Base-by-base conservation (phyloP, 352 stramenopile species). In the Phytophthora colocasiae region DNA sequence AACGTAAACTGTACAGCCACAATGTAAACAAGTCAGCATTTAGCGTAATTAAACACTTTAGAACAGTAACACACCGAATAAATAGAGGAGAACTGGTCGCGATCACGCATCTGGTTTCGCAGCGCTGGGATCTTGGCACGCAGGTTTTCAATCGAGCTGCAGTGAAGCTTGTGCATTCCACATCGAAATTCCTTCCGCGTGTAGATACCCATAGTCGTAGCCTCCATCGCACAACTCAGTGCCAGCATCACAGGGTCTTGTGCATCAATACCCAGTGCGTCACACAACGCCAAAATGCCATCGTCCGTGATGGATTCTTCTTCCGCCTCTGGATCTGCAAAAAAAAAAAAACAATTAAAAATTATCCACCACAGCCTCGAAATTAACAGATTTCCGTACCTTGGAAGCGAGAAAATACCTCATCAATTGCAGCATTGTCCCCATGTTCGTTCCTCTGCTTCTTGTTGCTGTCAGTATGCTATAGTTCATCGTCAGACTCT, bases 231-330 rank as follows among this genome's bases (percentile, higher is more conserved):
- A 55, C 72, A 96, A 61, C 85, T 92, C 26, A 96, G 70, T 24
- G 83, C 87, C 43, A 96, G 61, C 58, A 93, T 87, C 50, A 95
- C 85, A 0, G 86, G 85, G 43, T 96, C 87, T 57, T 96, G 82
- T 2, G 89, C 36, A 44, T 94, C 87, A 26, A 95, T 73, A 3
- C 71, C 84, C 15, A 96, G 60, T 29, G 85, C 72, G 14, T 89
- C 73, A 71, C 89, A 96, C 27, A 96, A 71, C 3, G 60, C 50
- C 24, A 93, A 34, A 60, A 96, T 95, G 26, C 89, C 89, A 29
- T 95, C 85, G 58, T 96, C 89, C 17, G 85, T 93, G 34, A 95
- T 95, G 24, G 63, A 64, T 7, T 84, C 81, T 51, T 95, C 87
- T 9, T 81, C 75, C 22, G 40, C 50, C 31, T 77, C 60, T 3